Evolutionary conservation across 2,329 filamentous ascomycete species (phyloP).

Genomic region (Hysterium pulicare): DNA sequence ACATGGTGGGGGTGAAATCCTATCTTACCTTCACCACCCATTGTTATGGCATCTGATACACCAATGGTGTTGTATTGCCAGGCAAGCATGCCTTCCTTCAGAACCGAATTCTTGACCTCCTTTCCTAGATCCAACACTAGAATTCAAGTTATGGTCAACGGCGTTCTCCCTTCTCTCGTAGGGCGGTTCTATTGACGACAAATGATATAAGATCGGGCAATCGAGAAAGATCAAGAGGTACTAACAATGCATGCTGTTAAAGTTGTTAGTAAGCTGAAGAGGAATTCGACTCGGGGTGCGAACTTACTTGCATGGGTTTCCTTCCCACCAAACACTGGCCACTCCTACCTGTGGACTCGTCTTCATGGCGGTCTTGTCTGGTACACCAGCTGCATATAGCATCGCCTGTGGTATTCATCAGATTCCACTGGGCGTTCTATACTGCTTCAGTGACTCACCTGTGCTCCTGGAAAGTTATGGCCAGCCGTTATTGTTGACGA

Average conservation of each 20-base stretch:
- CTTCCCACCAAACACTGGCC: conserved; percentile 95
- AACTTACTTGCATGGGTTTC: conserved; percentile 88
- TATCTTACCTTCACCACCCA: conserved; percentile 77
- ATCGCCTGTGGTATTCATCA: conserved; percentile 63
- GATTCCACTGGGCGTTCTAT: conserved; percentile 1
- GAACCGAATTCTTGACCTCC: conserved; percentile 76
- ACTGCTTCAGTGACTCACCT: conserved; percentile 52
- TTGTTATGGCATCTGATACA: conserved; percentile 88
- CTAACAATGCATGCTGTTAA: conserved; percentile 49
- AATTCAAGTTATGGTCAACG: neutral
- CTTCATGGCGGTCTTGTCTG: conserved; percentile 80
- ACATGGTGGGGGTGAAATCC: neutral
- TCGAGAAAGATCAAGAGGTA: conserved; percentile 8
- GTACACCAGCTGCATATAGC: conserved; percentile 90
- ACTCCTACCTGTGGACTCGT: conserved; percentile 87
- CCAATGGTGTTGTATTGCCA: conserved; percentile 95
- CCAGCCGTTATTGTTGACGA: conserved; percentile 76
- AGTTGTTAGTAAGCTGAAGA: conserved; percentile 18
- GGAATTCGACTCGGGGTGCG: conserved; percentile 9
- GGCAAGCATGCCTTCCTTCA: conserved; percentile 80
- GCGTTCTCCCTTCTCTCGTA: too few species aligned
- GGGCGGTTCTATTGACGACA: too few species aligned
- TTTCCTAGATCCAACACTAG: conserved; percentile 80
- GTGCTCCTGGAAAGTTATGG: conserved; percentile 88
- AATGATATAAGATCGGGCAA: too few species aligned